Evolutionary conservation across 2,329 filamentous ascomycete genomes (phyloP).

Genomic region (Cladosporium velox): DNA sequence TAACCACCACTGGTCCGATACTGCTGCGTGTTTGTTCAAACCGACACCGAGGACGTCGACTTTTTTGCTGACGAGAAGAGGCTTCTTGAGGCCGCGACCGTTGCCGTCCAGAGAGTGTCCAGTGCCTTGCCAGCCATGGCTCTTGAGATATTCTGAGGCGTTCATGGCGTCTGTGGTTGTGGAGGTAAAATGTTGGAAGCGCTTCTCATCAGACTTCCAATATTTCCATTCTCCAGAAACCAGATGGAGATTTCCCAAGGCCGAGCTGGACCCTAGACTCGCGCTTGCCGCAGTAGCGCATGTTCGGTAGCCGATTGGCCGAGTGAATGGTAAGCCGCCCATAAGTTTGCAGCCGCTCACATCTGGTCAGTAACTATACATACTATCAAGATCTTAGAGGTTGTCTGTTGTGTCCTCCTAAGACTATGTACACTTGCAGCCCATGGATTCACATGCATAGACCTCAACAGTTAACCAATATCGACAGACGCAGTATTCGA

Average conservation of each 20-base stretch:
- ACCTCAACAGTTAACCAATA: too few relatives aligned
- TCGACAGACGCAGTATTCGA: too few relatives aligned
- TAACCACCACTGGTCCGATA: slow-evolving; percentile 92
- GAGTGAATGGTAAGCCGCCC: background rate
- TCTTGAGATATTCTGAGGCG: slow-evolving; percentile 76
- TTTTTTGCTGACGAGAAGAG: slow-evolving; percentile 80
- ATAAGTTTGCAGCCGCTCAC: background rate
- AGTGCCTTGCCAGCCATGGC: slow-evolving; percentile 86
- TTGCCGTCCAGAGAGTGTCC: slow-evolving; percentile 84
- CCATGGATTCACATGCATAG: too few relatives aligned
- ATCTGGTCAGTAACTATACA: background rate
- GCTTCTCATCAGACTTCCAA: background rate
- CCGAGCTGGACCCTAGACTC: background rate
- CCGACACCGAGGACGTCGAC: slow-evolving; percentile 79
- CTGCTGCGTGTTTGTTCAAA: slow-evolving; percentile 64
- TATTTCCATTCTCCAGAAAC: background rate
- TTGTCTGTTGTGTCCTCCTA: too few relatives aligned
- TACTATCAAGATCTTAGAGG: background rate
- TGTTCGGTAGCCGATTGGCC: background rate
- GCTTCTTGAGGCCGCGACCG: slow-evolving; percentile 75
- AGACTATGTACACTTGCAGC: too few relatives aligned
- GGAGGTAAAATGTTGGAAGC: background rate
- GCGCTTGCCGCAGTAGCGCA: background rate
- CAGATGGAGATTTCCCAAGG: background rate
- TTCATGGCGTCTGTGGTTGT: slow-evolving; percentile 62